Base-by-base conservation (phyloP, 495 filamentous ascomycete species). In the Xylaria grammica region DNA sequence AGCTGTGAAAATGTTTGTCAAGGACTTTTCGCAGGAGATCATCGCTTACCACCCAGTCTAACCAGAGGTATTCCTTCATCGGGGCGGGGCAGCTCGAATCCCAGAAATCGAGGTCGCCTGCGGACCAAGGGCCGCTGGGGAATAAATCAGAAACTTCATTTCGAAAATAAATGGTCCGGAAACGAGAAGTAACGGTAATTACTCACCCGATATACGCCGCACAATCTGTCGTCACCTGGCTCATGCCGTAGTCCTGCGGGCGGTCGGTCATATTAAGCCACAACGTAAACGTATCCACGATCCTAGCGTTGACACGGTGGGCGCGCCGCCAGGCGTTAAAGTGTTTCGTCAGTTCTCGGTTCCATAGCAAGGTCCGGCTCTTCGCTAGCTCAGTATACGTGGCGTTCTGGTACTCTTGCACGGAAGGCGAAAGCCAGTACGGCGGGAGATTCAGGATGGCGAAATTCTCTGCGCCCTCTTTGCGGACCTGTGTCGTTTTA, bases 1-100 rank as follows among this genome's bases (percentile, higher is more conserved):
- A n/a, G 7, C 11, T 24, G n/a, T 10, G n/a, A n/a, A 15, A n/a
- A 13, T 56, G 6, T 17, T 17, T 4, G 19, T 5, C 8, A 26
- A 0, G 11, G 20, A 49, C 13, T 44, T 8, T 2, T 1, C 6
- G n/a, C 0, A 0, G 20, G 32, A 4, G 8, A n/a, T 27, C 1
- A 5, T 36, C 2, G 48, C 56, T 60, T 48, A 60, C 56, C 8
- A 60, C 56, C 56, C 56, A 60, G 20, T 49, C 56, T 27, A 60
- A 11, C 56, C 56, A 60, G 5, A 55, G 4, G 17, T 60, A 60
- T 46, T 60, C 56, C 44, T 60, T 60, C 56, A 60, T 60, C 56
- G 26, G 56, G 11, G 56, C 56, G 10, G 56, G 56, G 24, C 56
- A 60, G 5, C 42, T 60, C 27, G 56, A n/a, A 24, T 60, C 44